Base-by-base conservation (phyloP, 805 yeast genomes). In the Metschnikowia proteae region DNA sequence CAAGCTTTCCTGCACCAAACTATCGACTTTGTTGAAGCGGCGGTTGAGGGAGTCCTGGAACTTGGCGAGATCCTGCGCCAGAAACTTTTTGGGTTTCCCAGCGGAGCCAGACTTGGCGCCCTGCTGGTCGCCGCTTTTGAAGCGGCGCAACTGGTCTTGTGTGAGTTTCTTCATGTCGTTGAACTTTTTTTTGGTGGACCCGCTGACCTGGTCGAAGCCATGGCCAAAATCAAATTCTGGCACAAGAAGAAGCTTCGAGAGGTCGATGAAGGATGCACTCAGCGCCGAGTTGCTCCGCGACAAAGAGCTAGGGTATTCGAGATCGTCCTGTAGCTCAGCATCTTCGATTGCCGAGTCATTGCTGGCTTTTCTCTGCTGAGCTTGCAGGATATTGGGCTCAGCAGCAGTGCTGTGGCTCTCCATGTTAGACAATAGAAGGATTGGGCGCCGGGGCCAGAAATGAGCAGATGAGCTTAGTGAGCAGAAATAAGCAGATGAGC, bases 181-280 rank as follows among this genome's bases (percentile, higher is more conserved):
- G 52, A 73, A 63, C 48, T 55, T 60, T 54, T 64, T 68, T 51
- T 60, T 65, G 37, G 76, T 68, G 4, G 67, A 51, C n/a, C 60
- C 74, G 35, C 70, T 56, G 22, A 71, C 68, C 23, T 54, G 59
- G 48, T 68, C 73, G 28, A 69, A 52, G 11, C 68, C 73, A 39
- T 67, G 48, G 8, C 76, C 78, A 49, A 71, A 73, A 50, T 73
- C 77, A 49, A 71, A 73, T 46, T 73, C 78, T n/a, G 66, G 69
- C 42, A 65, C 57, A 47, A 71, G 63, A 25, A 71, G 49, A n/a
- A 72, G 60, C 50, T 66, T 67, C 33, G 69, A 61, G 36, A 73
- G 52, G 49, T 73, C 78, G 22, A 70, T 55, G 48, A 61, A 70
- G 25, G 68, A 61, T 11, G 65, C 56, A 9, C 72, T 65, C 8